Conservation (phyloP, 805 yeast species). For the Tetrapisispora pingtungensis region DNA sequence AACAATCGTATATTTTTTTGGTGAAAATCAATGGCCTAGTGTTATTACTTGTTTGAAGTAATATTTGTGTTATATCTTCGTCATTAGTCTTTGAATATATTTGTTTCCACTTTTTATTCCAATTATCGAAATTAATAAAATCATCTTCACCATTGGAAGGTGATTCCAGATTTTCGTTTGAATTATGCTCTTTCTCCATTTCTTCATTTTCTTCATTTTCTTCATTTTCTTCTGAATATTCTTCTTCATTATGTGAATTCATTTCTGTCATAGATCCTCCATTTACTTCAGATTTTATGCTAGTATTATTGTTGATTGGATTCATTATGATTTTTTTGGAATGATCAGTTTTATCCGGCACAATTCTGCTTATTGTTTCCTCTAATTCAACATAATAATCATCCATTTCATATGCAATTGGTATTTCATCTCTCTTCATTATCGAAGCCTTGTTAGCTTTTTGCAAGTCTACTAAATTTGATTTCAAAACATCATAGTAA, state of each 20-base stretch:
- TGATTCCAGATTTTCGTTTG: too few species aligned
- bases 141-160: not conserved
- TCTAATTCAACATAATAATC: slow-evolving; percentile 21
- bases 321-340: not conserved
- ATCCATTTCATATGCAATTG: slow-evolving; percentile 28
- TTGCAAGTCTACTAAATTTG: slow-evolving; percentile 10
- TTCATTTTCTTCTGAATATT: not conserved
- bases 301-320: not conserved
- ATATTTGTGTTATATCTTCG: not conserved
- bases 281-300: not conserved
- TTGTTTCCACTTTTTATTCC: slow-evolving; percentile 23
- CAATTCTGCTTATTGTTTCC: slow-evolving; percentile 14
- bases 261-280: not conserved
- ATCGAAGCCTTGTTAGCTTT: slow-evolving; percentile 12
- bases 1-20: slow-evolving; percentile 7
- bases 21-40: slow-evolving; percentile 9
- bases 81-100: slow-evolving; percentile 12
- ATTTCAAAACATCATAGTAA: slow-evolving; percentile 18
- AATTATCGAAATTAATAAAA: slow-evolving; percentile 10
- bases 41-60: not conserved
- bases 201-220: not conserved
- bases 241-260: not conserved
- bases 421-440: slow-evolving; percentile 15
- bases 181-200: not conserved
- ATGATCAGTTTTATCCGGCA: slow-evolving; percentile 6